Evolutionary conservation across 225 moss, liverwort and hornwort genomes (phyloP), one percentile per base, ranked within the genome.

Genomic region (Pseudoscleropodium purum): DNA sequence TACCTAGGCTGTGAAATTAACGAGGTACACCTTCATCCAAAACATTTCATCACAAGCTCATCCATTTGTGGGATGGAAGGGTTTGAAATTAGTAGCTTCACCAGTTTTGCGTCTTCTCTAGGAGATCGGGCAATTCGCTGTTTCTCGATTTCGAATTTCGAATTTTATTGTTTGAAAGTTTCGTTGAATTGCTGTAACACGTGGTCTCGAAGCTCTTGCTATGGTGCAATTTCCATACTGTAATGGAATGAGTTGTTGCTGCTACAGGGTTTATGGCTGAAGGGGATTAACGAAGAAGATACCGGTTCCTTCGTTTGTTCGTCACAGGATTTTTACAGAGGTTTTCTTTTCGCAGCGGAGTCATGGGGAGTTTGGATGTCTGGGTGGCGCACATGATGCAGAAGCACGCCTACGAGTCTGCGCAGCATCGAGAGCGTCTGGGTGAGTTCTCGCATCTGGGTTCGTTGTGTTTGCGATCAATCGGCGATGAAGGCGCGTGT

Each of bases 291-390:
- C 31, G 73, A 81, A 73, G 78, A 81, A 8, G 52, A 27, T 34
- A 31, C n/a, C 37, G 21, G 52, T n/a, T 81, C 39, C 39, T 86
- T 66, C n/a, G 23, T 33, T 81, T 81, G 86, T 49, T 80, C 63
- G 7, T 41, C 85, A 17, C 13, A 21, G 72, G 43, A 24, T 23
- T 56, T n/a, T 62, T 36, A 4, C 30, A 5, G 41, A 43, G 49
- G 9, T 45, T 62, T 82, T 65, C 75, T 57, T 75, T 66, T 75
- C 37, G 33, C 41, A 64, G 49, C 10, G 59, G 33, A 79, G 18
- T 74, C 73, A 96, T 96, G 94, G 96, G 91, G 56, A 93, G 93
- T 52, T 90, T 97, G 93, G 96, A 97, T 65, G 96, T 91, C 54
- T 94, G 94, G 86, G 94, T 95, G 66, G 90, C 94, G 56, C 93